Percentiles rank a stretch among this genome's conserved stretches.
These are phyloP conservation scores for Epichloe sibirici DNA, from an alignment of 2,329 filamentous ascomycete species.

Conservation along the genomic window DNA sequence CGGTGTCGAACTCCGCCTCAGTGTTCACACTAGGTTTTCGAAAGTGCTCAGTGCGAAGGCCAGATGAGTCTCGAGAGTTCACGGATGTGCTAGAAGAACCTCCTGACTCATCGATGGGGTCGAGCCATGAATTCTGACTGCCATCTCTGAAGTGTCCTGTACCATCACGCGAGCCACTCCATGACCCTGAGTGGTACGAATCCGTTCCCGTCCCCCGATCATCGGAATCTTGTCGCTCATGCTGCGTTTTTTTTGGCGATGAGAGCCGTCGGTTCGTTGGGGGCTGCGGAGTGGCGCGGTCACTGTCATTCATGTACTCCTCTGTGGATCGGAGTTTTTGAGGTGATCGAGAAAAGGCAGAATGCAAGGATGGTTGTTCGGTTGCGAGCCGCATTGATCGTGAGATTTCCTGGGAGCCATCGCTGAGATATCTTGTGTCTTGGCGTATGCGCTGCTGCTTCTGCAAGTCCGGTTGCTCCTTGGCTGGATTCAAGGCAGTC, in stretches of 20 bases:
- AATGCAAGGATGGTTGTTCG: conserved; percentile 28
- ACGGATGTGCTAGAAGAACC: conserved; percentile 64
- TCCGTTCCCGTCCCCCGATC: conserved; percentile 6
- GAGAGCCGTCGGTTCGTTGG: conserved; percentile 51
- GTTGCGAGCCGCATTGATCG: conserved; percentile 7
- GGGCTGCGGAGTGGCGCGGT: conserved; percentile 60
- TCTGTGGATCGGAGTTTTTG: conserved; percentile 17
- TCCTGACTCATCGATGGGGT: conserved; percentile 84
- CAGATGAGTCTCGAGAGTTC: conserved; percentile 66
- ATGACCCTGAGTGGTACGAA: conserved; percentile 8
- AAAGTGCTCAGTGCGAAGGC: conserved; percentile 57
- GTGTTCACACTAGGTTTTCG: conserved; percentile 58
- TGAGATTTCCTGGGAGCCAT: conserved; percentile 13
- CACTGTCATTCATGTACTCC: conserved; percentile 31
- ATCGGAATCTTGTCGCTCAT: conserved; percentile 9
- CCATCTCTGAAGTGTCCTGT: conserved; percentile 40
- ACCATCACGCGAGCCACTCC: conserved; percentile 11
- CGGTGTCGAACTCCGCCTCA: conserved; percentile 86
- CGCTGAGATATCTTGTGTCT: conserved; percentile 10
- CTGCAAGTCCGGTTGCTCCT: conserved; percentile 12
- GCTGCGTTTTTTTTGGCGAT: conserved; percentile 26
- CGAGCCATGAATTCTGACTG: conserved; percentile 82
- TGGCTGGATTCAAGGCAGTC: conserved; percentile 25
- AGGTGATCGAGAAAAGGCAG: conserved; percentile 41
- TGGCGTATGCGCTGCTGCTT: conserved; percentile 11